Percentiles rank a stretch among this genome's conserved stretches.
These are phyloP conservation scores for Erythrophleum ivorense DNA, from an alignment of 331 rosid genomes.

Conservation along the genomic window DNA sequence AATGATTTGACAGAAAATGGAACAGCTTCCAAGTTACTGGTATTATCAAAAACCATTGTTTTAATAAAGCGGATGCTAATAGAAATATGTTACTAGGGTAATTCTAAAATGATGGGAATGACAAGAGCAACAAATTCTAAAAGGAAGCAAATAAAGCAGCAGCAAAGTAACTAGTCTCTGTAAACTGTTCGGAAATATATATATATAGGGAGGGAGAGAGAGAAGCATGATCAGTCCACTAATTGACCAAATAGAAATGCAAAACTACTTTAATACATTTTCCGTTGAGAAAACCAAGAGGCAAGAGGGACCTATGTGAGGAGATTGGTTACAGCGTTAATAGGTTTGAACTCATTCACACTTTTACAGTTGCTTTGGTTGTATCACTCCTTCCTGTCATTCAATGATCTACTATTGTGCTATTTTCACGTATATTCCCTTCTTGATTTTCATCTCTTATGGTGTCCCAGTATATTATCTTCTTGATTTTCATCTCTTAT, in stretches of 20 bases:
- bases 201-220: neutral
- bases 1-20: neutral
- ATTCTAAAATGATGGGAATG: neutral
- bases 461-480: too few relatives aligned
- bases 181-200: too few relatives aligned
- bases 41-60: neutral
- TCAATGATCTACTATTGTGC: neutral
- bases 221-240: neutral
- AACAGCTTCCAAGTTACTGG: neutral
- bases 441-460: too few relatives aligned
- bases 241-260: neutral
- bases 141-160: neutral
- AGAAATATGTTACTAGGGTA: neutral
- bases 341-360: neutral
- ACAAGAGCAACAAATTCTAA: neutral
- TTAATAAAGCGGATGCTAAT: neutral
- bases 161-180: neutral
- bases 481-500: neutral
- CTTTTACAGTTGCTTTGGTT: neutral
- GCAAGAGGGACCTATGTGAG: neutral
- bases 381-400: neutral
- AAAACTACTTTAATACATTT: neutral
- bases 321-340: neutral
- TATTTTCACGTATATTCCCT: constrained; percentile 1
- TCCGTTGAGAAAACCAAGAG: neutral